A percentile compares a stretch with the other conserved stretches of the same genome.
Evolutionary conservation across 2,329 filamentous ascomycete genomes (phyloP).

Genomic region (Exophiala mesophila): DNA sequence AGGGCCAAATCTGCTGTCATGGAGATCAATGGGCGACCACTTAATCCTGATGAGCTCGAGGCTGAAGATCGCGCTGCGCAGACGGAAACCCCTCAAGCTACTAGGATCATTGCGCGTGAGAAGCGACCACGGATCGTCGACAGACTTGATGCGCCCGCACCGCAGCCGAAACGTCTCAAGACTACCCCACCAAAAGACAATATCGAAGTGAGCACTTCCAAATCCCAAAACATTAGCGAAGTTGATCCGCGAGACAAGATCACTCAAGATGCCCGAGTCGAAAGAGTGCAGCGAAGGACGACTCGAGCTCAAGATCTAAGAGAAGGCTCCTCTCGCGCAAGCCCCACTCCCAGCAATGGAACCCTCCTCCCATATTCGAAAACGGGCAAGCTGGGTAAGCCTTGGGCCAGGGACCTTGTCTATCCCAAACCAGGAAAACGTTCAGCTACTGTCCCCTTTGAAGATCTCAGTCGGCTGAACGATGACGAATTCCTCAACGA

Average conservation of each 20-base stretch:
- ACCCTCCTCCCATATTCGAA: constrained; percentile 15
- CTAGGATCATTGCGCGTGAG: neutral
- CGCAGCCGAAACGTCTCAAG: too few species aligned
- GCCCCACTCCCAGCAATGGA: neutral
- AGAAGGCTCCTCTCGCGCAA: neutral
- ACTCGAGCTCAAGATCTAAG: constrained; percentile 7
- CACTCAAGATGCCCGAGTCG: neutral
- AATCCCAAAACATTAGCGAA: neutral
- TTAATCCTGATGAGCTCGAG: neutral
- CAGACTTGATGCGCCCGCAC: constrained; percentile 13
- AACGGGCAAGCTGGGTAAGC: constrained; percentile 20
- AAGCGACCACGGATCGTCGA: constrained; percentile 15
- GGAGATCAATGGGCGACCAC: neutral
- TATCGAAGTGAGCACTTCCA: neutral
- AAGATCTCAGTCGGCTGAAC: constrained; percentile 63
- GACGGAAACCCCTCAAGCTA: neutral
- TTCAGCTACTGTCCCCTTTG: constrained; percentile 41
- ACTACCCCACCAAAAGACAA: too few species aligned
- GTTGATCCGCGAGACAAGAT: neutral
- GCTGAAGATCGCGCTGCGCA: neutral
- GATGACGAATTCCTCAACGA: constrained; percentile 88
- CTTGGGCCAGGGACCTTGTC: constrained; percentile 36
- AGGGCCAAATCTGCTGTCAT: constrained; percentile 1
- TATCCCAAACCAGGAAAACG: constrained; percentile 44
- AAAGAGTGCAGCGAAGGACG: neutral